phyloP scores from a whole-genome alignment of 441 rosid species.

The Aleurites moluccanus region DNA sequence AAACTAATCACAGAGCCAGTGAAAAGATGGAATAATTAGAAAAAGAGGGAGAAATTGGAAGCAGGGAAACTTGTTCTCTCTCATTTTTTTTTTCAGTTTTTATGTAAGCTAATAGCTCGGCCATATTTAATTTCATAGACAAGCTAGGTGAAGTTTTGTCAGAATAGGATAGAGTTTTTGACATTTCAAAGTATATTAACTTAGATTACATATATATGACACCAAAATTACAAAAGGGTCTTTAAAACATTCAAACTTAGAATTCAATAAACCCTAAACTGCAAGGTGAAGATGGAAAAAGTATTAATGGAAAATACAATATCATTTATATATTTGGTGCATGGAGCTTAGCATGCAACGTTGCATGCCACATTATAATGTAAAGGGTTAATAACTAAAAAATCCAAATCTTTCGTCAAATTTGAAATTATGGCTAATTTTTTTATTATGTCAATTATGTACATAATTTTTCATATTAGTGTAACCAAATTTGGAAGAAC shows the following conservation, averaged over 20 bases:
- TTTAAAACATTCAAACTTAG: background rate
- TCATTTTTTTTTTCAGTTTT: background rate
- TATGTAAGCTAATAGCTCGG: background rate
- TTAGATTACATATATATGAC: background rate
- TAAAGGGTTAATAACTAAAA: background rate
- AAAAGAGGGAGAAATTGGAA: background rate
- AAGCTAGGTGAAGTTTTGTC: background rate
- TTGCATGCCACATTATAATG: constrained; percentile 19
- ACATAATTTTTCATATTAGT: background rate
- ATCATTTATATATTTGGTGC: background rate
- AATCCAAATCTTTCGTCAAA: too few relatives aligned
- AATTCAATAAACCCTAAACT: background rate
- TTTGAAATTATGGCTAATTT: background rate
- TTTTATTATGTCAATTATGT: background rate
- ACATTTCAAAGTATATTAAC: background rate
- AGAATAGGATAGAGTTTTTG: background rate
- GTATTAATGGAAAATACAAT: background rate
- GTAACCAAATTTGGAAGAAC: background rate
- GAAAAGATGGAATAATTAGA: background rate
- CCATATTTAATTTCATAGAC: background rate
- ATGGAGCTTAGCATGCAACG: constrained; percentile 19
- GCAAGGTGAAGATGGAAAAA: background rate
- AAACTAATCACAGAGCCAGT: constrained; percentile 2
- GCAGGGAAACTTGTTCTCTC: background rate
- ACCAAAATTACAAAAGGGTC: background rate